phyloP scores from a whole-genome alignment of 139 green algal species.

The Chlorella sp. region DNA sequence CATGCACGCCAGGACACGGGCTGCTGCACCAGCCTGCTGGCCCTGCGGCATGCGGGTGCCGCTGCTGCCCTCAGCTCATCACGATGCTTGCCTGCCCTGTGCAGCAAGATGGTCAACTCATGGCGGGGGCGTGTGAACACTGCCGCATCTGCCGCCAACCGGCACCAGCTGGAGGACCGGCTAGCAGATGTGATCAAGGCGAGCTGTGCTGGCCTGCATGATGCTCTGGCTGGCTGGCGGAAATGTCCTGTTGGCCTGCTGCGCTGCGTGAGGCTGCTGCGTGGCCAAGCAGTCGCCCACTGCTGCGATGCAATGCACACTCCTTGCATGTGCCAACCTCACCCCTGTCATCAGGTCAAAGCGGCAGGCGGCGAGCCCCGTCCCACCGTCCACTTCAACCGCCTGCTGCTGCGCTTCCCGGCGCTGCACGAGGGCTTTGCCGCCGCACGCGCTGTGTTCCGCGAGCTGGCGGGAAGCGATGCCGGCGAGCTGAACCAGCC shows the following conservation, averaged over 20 bases:
- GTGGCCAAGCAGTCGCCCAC: too few species aligned
- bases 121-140: not conserved
- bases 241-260: too few species aligned
- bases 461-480: not conserved
- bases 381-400: conserved; percentile 9
- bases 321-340: not conserved
- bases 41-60: too few species aligned
- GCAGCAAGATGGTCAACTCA: not conserved
- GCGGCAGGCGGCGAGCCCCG: not conserved
- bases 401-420: conserved; percentile 30
- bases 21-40: too few species aligned
- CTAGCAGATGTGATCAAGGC: conserved; percentile 23
- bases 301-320: not conserved
- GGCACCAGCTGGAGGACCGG: conserved; percentile 8
- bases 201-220: not conserved
- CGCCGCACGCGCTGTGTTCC: conserved; percentile 10
- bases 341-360: conserved; percentile 10
- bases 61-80: too few species aligned
- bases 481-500: not conserved
- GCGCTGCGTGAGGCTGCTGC: too few species aligned
- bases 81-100: not conserved
- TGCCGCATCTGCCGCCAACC: not conserved
- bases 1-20: too few species aligned
- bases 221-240: not conserved
- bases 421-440: conserved; percentile 27